Evolutionary conservation across 495 filamentous ascomycete genomes (phyloP).

Genomic region (Daldinia bambusicola): DNA sequence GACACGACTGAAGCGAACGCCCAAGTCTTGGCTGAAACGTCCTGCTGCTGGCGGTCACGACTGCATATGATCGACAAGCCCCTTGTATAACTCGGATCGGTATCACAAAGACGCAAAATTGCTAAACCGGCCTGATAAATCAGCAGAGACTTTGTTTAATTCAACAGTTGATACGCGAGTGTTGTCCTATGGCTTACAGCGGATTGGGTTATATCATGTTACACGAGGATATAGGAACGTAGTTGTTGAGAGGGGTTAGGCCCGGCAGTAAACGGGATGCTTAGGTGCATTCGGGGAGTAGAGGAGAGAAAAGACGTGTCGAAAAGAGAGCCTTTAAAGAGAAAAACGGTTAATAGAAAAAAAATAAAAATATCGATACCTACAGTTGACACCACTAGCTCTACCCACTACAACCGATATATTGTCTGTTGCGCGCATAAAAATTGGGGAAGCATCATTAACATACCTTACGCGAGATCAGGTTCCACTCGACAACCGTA

Average conservation of each 20-base stretch:
- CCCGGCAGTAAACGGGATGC: background rate
- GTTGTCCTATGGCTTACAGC: background rate
- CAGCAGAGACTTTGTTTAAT: slow-evolving; percentile 4
- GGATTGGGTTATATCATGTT: background rate
- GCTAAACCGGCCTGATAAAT: background rate
- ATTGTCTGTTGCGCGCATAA: background rate
- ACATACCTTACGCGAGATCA: slow-evolving; percentile 3
- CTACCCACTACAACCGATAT: background rate
- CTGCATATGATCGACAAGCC: background rate
- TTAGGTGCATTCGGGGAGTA: background rate
- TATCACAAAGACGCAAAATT: background rate
- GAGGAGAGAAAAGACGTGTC: background rate
- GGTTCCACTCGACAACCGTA: background rate
- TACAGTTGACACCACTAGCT: background rate
- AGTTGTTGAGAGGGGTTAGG: background rate
- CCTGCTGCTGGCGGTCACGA: background rate
- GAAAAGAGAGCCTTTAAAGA: background rate
- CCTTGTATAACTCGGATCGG: background rate
- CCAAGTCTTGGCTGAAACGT: slow-evolving; percentile 6
- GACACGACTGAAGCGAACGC: background rate
- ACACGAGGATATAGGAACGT: background rate
- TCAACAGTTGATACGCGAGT: background rate
- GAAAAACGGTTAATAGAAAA: background rate
- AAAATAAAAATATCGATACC: too few species aligned
- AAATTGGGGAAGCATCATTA: background rate